These are phyloP conservation scores for Notholithocarpus densiflorus DNA, from an alignment of 306 rosid genomes.

Conservation along the genomic window DNA sequence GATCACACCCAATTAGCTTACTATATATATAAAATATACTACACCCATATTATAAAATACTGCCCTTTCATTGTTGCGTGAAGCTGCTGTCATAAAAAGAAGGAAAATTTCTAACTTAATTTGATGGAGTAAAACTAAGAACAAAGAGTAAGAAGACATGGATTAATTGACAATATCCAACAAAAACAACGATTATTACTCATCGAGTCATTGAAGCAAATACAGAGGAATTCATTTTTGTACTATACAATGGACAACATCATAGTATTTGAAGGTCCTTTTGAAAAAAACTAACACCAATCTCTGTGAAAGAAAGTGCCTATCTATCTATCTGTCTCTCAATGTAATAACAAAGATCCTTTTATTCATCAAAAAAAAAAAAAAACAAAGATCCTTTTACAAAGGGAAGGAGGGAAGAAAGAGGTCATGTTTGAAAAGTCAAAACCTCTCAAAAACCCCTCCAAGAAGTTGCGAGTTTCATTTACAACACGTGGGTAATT, in stretches of 20 bases:
- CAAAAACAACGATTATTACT: neutral
- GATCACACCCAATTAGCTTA: no score
- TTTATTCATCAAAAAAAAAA: no score
- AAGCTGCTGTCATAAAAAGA: neutral
- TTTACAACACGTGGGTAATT: conserved; percentile 32
- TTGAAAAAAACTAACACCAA: neutral
- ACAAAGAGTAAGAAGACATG: neutral
- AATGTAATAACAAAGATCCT: conserved; percentile 5
- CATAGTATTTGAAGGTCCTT: neutral
- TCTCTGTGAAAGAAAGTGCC: neutral
- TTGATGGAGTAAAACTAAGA: neutral
- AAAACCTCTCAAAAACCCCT: conserved; percentile 34
- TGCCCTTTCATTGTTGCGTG: neutral
- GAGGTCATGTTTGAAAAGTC: conserved; percentile 20
- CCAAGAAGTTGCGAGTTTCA: neutral
- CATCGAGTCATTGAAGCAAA: neutral
- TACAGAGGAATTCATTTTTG: neutral
- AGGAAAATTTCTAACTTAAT: neutral
- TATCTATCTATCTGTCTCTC: conserved; percentile 1
- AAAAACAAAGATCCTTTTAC: conserved; percentile 19
- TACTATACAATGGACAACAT: neutral
- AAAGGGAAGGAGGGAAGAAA: conserved; percentile 10
- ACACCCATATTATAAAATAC: no score
- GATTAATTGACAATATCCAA: neutral
- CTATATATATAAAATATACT: no score